phyloP scores from a whole-genome alignment of 1,284 basidiomycete genomes.

The Ustilago shanxiensis region DNA sequence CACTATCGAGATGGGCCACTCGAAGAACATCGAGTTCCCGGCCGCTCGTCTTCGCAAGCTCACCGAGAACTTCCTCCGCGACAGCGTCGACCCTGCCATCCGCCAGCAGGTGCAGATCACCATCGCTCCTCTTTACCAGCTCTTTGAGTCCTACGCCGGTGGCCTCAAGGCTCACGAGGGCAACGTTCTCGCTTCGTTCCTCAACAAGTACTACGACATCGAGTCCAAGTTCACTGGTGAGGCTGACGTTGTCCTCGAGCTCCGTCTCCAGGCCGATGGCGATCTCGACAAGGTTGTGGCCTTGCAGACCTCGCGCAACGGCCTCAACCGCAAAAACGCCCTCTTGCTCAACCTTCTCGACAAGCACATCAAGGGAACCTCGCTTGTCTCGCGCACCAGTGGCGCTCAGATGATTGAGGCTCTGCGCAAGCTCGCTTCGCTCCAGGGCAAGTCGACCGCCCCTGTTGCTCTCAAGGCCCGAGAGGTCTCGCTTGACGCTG shows the following conservation, averaged over 20 bases:
- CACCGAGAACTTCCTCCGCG: conserved; percentile 86
- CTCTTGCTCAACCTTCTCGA: conserved; percentile 88
- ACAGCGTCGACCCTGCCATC: conserved; percentile 75
- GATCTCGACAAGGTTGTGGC: conserved; percentile 88
- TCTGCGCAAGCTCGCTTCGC: conserved; percentile 76
- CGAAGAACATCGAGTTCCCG: conserved; percentile 87
- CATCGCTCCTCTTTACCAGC: conserved; percentile 80
- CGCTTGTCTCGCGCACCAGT: conserved; percentile 54
- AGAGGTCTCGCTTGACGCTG: conserved; percentile 94
- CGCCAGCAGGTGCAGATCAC: conserved; percentile 72
- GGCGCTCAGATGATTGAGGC: conserved; percentile 60
- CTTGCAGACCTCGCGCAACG: conserved; percentile 93
- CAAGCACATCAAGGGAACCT: conserved; percentile 70
- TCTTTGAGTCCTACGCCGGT: conserved; percentile 83
- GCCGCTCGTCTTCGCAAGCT: conserved; percentile 80
- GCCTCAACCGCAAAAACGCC: conserved; percentile 91
- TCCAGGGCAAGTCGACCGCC: conserved; percentile 74
- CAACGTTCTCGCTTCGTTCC: conserved; percentile 78
- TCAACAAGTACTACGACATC: conserved; percentile 82
- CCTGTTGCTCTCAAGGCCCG: conserved; percentile 86
- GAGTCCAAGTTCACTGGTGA: conserved; percentile 94
- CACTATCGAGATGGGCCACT: conserved; percentile 81
- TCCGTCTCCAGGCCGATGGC: conserved; percentile 93
- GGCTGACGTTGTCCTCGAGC: conserved; percentile 86
- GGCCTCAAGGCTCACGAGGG: conserved; percentile 91